Base-by-base conservation (phyloP, 164 flowering plant genomes). In the Cinnamomum micranthum region DNA sequence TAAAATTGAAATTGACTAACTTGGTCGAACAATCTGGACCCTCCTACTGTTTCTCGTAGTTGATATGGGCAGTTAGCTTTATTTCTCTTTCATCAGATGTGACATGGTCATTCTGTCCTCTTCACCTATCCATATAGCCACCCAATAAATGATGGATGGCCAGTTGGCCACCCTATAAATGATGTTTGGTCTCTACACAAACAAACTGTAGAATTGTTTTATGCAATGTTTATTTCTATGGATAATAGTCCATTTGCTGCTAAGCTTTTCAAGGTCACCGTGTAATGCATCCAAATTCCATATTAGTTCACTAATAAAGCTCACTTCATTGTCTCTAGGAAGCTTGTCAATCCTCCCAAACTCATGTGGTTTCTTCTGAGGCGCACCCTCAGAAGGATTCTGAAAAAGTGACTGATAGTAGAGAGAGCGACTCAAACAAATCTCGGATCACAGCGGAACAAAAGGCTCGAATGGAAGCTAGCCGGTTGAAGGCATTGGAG, bases 401-500 rank as follows among this genome's bases (percentile, higher is more conserved):
- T 60, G 19, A 50, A 60, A 73, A 64, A 72, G 75, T 51, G 20
- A 47, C 71, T 24, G 81, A 77, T 69, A 77, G 63, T 72, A 76
- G 41, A 55, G 65, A 41, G 22, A 73, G 65, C 14, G 3, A 20
- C 25, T 58, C 83, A 13, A 77, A 47, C 2, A 74, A 65, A 47
- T 68, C 6, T 73, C 71, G 72, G 72, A 68, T 86, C 41, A 76
- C 89, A 28, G 94, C 85, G 28, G 92, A 88, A 52, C 91, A 88
- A 67, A 85, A 73, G 79, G 87, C 90, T 78, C 86, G 91, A 0
- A 88, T 88, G 82, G 94, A 88, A 80, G 90, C 87, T 55, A 89
- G 85, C 82, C 84, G 88, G 52, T 74, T 81, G 71, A 91, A 88
- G 87, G 97, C 97, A 69, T 75, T 91, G 35, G 88, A 89, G 80